Base-by-base conservation (phyloP, 2,329 filamentous ascomycete species). In the Botrytis pseudocinerea region DNA sequence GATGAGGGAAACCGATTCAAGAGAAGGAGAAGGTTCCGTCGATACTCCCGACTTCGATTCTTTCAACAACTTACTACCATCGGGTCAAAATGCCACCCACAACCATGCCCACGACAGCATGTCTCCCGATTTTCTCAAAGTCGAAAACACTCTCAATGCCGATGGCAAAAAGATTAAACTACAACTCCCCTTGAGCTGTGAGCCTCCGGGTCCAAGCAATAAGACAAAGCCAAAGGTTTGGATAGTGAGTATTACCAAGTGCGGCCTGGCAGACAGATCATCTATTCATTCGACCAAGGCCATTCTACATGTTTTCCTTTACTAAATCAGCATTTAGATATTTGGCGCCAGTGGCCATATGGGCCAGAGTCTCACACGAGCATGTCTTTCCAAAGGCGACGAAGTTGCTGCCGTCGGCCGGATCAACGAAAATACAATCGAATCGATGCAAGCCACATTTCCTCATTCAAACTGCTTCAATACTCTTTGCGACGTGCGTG, bases 291-390 rank as follows among this genome's bases (percentile, higher is more conserved):
- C 7, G 25, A n/a, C 20, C 6, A 44, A 42, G 2, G 40, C 35
- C 22, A 28, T 38, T 44, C 35, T 28, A 7, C 48, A 25, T 1
- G 35, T 25, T 28, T n/a, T 38, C 57, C 18, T 38, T 69, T 61
- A 69, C 74, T 73, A 66, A 69, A 44, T 35, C 54, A 74, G 4
- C 48, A 54, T 22, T 59, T 74, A 94, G 93, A 86, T 98, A 71
- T 99, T 98, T 82, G 96, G 96, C 66, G 95, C 94, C 66, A 98
- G 95, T n/a, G 96, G 96, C 72, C 96, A 99, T 80, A 97, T 98
- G 87, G 96, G 96, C 74, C 91, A 94, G 70, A 97, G 93, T 12
- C 89, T 98, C 32, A 93, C 95, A 74, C 95, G 96, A 79, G 90
- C 89, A 71, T 94, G 93, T 25, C 87, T 98, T 35, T 86, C 89